These are phyloP conservation scores for Penicillium sp. DNA, from an alignment of 2,329 filamentous ascomycete species.

Conservation along the genomic window DNA sequence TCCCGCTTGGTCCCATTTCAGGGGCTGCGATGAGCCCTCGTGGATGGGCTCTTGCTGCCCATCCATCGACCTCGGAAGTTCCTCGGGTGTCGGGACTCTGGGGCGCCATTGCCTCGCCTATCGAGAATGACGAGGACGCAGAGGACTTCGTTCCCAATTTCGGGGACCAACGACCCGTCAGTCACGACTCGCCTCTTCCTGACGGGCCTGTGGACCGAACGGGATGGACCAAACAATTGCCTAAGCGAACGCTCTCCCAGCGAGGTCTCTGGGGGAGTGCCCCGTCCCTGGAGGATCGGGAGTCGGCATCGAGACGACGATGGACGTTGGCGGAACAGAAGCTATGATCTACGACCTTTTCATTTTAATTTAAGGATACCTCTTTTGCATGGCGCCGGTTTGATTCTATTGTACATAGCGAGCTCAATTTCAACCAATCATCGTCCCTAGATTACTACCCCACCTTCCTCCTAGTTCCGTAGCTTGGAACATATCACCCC, in stretches of 20 bases:
- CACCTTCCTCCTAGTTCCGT: neutral
- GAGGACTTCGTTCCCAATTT: constrained; percentile 43
- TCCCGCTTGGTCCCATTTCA: constrained; percentile 25
- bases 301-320: constrained; percentile 32
- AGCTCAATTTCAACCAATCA: neutral
- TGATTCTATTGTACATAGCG: neutral
- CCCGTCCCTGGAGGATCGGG: constrained; percentile 29
- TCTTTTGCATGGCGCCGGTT: constrained; percentile 23
- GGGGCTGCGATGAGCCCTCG: constrained; percentile 15
- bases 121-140: constrained; percentile 22
- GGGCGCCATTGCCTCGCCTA: constrained; percentile 29
- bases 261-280: constrained; percentile 41
- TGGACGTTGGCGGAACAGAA: constrained; percentile 42
- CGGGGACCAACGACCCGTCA: constrained; percentile 26
- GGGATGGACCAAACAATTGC: constrained; percentile 23
- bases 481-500: neutral
- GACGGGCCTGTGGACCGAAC: constrained; percentile 5
- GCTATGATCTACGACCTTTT: constrained; percentile 11
- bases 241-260: constrained; percentile 33
- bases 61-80: constrained; percentile 17
- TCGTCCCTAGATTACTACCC: neutral
- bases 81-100: constrained; percentile 36
- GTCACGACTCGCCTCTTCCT: constrained; percentile 12
- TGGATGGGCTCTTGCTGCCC: constrained; percentile 23
- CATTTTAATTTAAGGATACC: constrained; percentile 16